Percentiles rank a stretch among this genome's conserved stretches.
phyloP scores from a whole-genome alignment of 106 monocot genomes.

The Chionographis japonica region DNA sequence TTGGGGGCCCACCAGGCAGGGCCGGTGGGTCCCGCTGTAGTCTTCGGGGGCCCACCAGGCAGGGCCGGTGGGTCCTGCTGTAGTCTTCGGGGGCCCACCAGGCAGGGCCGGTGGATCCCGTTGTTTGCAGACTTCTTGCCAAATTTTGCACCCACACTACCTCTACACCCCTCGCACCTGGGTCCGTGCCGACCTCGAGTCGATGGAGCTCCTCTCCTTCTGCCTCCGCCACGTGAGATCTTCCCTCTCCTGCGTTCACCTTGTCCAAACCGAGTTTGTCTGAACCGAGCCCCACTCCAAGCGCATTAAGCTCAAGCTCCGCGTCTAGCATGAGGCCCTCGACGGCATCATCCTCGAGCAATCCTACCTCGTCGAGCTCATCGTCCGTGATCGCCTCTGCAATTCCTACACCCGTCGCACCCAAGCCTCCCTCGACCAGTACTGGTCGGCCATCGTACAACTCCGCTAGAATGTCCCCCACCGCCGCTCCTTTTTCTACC shows the following conservation, averaged over 20 bases:
- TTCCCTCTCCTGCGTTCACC: slow-evolving; percentile 16
- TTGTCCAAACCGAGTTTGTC: slow-evolving; percentile 60
- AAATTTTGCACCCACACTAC: too few relatives aligned
- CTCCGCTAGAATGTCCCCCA: slow-evolving; percentile 44
- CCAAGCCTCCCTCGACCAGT: slow-evolving; percentile 43
- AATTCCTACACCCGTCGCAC: slow-evolving; percentile 20
- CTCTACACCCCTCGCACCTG: slow-evolving; percentile 47
- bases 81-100: too few relatives aligned
- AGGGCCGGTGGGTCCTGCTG: too few relatives aligned
- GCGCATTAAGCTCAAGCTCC: slow-evolving; percentile 26
- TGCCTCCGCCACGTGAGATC: slow-evolving; percentile 27
- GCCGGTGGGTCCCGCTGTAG: too few relatives aligned
- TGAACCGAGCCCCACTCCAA: slow-evolving; percentile 54
- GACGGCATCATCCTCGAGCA: slow-evolving; percentile 35
- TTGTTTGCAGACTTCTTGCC: too few relatives aligned
- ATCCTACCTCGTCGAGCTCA: slow-evolving; percentile 26
- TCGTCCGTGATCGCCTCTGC: slow-evolving; percentile 35
- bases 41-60: too few relatives aligned
- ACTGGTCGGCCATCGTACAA: slow-evolving; percentile 40
- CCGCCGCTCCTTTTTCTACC: slow-evolving; percentile 33
- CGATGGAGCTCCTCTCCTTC: slow-evolving; percentile 46
- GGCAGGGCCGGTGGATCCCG: too few relatives aligned
- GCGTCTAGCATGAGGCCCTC: slow-evolving; percentile 32
- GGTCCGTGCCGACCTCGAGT: slow-evolving; percentile 49
- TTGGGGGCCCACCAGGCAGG: too few relatives aligned